Evolutionary conservation across 176 grass and related monocot species (phyloP).

Genomic region (Otatea glauca): DNA sequence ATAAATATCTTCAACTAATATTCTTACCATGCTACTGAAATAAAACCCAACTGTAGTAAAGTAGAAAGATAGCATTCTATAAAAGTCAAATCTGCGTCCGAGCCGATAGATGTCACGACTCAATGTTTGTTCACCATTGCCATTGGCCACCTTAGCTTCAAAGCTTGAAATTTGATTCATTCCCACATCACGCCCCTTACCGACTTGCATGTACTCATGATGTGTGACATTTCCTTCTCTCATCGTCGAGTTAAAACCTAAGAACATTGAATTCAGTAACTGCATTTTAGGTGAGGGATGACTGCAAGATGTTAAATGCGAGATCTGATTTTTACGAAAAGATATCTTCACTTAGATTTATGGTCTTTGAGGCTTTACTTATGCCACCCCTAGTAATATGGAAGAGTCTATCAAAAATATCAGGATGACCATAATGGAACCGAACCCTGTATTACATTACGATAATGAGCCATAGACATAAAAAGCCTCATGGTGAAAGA

Average conservation of each 20-base stretch:
- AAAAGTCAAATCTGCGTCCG: constrained; percentile 96
- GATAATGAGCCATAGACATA: constrained; percentile 16
- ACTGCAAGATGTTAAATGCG: neutral
- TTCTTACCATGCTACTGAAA: constrained; percentile 98
- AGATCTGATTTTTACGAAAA: no score
- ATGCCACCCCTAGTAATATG: constrained; percentile 96
- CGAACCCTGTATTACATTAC: constrained; percentile 70
- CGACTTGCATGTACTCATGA: constrained; percentile 98
- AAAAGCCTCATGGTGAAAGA: neutral
- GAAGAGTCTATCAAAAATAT: constrained; percentile 99
- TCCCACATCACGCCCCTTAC: constrained; percentile 95
- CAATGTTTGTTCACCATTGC: constrained; percentile 97
- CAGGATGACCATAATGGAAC: constrained; percentile 98
- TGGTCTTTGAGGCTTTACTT: constrained; percentile 95
- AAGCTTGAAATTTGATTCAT: constrained; percentile 99
- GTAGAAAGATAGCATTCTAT: constrained; percentile 94
- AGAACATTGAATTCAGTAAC: constrained; percentile 42
- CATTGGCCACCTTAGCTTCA: constrained; percentile 92
- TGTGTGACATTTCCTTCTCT: constrained; percentile 89
- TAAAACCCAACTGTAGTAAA: constrained; percentile 95
- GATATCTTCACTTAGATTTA: constrained; percentile 99
- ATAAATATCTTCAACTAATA: constrained; percentile 26
- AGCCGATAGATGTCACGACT: constrained; percentile 95
- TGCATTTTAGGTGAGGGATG: constrained; percentile 19
- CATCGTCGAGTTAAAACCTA: constrained; percentile 96